These are phyloP conservation scores for Colletotrichum sp. DNA, from an alignment of 2,329 filamentous ascomycete species.

Conservation along the genomic window DNA sequence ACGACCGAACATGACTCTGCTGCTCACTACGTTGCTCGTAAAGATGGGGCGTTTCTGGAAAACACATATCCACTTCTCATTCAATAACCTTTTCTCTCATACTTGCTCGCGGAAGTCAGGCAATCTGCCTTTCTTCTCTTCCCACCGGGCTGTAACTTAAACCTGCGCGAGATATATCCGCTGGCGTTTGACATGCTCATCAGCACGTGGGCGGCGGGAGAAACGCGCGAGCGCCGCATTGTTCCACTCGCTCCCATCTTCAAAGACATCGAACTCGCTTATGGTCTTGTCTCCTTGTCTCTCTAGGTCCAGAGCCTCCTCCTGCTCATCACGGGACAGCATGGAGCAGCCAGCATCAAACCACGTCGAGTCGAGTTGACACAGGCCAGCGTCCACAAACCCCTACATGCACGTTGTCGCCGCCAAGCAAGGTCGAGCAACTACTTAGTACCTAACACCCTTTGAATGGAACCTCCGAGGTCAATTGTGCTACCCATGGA, in stretches of 20 bases:
- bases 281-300: background rate
- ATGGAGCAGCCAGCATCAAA: background rate
- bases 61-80: conserved; percentile 11
- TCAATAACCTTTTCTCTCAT: conserved; percentile 6
- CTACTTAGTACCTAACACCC: background rate
- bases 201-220: conserved; percentile 1
- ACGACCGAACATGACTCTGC: conserved; percentile 13
- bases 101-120: background rate
- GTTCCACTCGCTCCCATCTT: background rate
- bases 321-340: background rate
- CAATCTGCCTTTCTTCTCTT: background rate
- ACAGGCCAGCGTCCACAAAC: background rate
- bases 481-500: background rate
- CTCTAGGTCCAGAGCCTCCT: background rate
- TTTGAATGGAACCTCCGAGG: background rate
- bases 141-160: background rate
- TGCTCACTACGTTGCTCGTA: conserved; percentile 2
- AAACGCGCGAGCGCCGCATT: background rate
- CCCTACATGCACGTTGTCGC: background rate
- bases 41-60: conserved; percentile 8
- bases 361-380: background rate
- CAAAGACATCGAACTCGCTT: background rate
- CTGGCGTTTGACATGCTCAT: background rate
- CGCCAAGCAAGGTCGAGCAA: background rate
- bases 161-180: background rate